Evolutionary conservation across 805 yeast genomes (phyloP), one percentile per base, ranked within the genome.

Genomic region (Zygoascus flipseniorum): DNA sequence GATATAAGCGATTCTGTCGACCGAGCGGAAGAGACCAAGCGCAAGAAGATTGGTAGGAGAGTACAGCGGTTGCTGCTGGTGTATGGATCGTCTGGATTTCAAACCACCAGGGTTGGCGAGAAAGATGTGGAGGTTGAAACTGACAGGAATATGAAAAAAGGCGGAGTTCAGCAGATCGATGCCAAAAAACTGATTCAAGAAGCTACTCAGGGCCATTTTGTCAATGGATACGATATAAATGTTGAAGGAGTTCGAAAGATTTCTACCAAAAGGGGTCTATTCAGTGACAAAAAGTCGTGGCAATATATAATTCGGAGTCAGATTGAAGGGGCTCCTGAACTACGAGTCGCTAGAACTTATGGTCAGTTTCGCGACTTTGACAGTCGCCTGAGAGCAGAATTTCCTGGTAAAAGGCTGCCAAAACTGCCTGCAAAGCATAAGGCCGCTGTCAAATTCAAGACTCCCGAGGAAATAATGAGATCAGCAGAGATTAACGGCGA

Each of bases 1-100:
- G 79, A 81, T 44, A 80, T 92, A 49, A 82, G 89, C 57, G 78
- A 82, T 54, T 78, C 90, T 26, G 79, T 79, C 43, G 96, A 88
- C 60, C 73, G 97, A 32, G 84, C 82, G 14, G 88, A 85, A 56
- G 71, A 79, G n/a, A 80, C 89, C 2, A 84, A 93, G 62, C 74
- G 85, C 60, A 54, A 47, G 32, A 79, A 85, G 58, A 68, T 83
- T 47, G 81, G 81, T 20, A 69, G 71, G 54, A 85, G 83, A 62
- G 52, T 88, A n/a, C 74, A 80, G 47, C 77, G 83, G 43, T 71
- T 86, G 49, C 66, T 89, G 18, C 68, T 86, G 28, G 71, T 89
- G 62, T 73, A 88, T 57, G 86, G 81, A 69, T 87, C 86, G 60
- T 83, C 96, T 0, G 85, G 89, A 37, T 64, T 90, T 14, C 80